Percentiles rank a stretch among this genome's conserved stretches.
Conservation (phyloP, 1,139 yeast species). For the Saccharomyces pastorianus region DNA sequence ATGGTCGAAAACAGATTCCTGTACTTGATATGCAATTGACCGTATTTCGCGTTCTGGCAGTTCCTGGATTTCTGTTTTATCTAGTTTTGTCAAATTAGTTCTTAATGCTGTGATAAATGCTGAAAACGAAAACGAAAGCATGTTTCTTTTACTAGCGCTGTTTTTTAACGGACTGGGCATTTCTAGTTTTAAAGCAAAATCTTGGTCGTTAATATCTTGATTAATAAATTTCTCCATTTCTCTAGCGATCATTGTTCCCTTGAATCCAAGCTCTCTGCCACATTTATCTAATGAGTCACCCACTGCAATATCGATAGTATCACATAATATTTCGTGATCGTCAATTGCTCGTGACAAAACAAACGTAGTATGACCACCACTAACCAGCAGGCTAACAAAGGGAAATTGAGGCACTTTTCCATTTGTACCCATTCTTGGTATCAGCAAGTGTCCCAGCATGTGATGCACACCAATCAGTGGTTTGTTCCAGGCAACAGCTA, state of each 20-base stretch:
- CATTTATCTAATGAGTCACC: conserved; percentile 94
- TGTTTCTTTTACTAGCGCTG: conserved; percentile 38
- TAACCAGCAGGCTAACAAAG: conserved; percentile 66
- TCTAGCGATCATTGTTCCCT: conserved; percentile 78
- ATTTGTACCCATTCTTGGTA: conserved; percentile 48
- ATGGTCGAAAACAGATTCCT: conserved; percentile 63
- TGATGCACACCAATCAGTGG: conserved; percentile 92
- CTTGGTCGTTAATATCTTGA: conserved; percentile 25
- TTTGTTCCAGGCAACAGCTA: conserved; percentile 64
- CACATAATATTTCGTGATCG: conserved; percentile 63
- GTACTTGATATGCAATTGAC: conserved; percentile 54
- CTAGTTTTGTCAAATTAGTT: conserved; percentile 24
- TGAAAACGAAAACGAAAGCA: conserved; percentile 65
- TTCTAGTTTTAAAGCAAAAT: conserved; percentile 12
- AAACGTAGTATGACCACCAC: conserved; percentile 94
- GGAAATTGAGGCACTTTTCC: conserved; percentile 49
- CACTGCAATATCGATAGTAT: conserved; percentile 81
- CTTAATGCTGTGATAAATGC: conserved; percentile 58
- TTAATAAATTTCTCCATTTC: conserved; percentile 60
- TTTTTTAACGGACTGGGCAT: conserved; percentile 47
- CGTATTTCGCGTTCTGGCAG: conserved; percentile 21
- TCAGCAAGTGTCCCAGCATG: conserved; percentile 84
- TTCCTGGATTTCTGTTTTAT: conserved; percentile 7
- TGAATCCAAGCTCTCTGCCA: conserved; percentile 73
- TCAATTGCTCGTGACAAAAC: conserved; percentile 55